Percentiles rank a stretch among this genome's conserved stretches.
These are phyloP conservation scores for Botrytis deweyae DNA, from an alignment of 2,329 filamentous ascomycete species.

Conservation along the genomic window DNA sequence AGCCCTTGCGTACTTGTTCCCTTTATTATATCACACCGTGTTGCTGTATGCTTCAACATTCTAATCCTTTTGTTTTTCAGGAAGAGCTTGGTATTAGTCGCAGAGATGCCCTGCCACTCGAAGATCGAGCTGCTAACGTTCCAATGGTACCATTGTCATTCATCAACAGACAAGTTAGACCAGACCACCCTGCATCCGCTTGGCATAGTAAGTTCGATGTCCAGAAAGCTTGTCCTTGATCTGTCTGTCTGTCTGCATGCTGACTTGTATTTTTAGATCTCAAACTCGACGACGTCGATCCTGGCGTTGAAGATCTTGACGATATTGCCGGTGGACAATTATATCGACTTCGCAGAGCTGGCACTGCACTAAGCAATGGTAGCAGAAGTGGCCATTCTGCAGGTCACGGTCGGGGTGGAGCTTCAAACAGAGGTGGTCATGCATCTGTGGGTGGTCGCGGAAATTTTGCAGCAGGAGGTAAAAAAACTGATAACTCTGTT, in stretches of 20 bases:
- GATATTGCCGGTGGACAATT: slow-evolving; percentile 36
- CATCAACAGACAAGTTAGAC: not conserved
- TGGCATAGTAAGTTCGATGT: slow-evolving; percentile 32
- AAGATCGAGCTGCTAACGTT: slow-evolving; percentile 23
- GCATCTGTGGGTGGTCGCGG: not conserved
- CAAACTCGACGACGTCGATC: slow-evolving; percentile 30
- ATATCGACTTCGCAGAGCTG: slow-evolving; percentile 31
- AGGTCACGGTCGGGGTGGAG: slow-evolving; percentile 5
- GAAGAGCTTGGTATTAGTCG: slow-evolving; percentile 37
- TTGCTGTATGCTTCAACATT: not conserved
- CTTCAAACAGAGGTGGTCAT: slow-evolving; percentile 15
- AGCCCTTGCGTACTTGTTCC: not conserved
- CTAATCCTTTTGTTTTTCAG: slow-evolving; percentile 22
- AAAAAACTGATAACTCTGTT: not conserved
- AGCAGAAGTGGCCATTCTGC: slow-evolving; percentile 20
- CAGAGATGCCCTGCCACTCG: slow-evolving; percentile 33
- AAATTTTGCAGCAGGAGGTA: not conserved
- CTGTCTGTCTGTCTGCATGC: not conserved
- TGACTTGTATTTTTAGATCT: slow-evolving; percentile 22
- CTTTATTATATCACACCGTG: not conserved
- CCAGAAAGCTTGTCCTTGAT: not conserved
- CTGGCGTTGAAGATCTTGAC: slow-evolving; percentile 28
- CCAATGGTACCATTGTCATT: not conserved
- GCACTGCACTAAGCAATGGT: slow-evolving; percentile 3
- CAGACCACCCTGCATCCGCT: slow-evolving; percentile 17